These are phyloP conservation scores for Physcomitrellopsis africana DNA, from an alignment of 225 moss, liverwort and hornwort genomes.

Conservation along the genomic window DNA sequence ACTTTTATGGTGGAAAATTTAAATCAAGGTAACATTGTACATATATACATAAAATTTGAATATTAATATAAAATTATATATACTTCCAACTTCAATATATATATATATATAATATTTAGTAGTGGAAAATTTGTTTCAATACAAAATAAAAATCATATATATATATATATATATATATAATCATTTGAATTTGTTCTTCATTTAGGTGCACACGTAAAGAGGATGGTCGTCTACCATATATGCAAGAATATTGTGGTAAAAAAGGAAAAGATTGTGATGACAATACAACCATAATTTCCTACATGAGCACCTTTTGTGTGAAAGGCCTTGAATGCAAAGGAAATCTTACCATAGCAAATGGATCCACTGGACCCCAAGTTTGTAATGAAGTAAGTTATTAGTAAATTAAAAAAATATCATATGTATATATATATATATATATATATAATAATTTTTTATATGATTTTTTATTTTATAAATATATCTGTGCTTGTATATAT, in stretches of 20 bases:
- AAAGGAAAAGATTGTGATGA: constrained; percentile 39
- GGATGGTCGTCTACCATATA: constrained; percentile 33
- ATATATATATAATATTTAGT: too few species aligned
- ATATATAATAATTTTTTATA: too few species aligned
- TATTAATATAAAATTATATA: too few species aligned
- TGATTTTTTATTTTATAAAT: too few species aligned
- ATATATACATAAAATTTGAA: too few species aligned
- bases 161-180: too few species aligned
- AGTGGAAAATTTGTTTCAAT: too few species aligned
- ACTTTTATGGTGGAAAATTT: constrained; percentile 55
- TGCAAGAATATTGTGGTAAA: constrained; percentile 42
- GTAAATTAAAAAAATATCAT: not conserved
- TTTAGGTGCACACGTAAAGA: constrained; percentile 40
- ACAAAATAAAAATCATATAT: too few species aligned
- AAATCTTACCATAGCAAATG: constrained; percentile 38
- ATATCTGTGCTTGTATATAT: too few species aligned
- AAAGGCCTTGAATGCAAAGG: constrained; percentile 57
- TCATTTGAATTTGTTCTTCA: too few species aligned
- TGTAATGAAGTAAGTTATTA: constrained; percentile 41
- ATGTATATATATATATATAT: too few species aligned
- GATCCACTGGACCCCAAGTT: constrained; percentile 42
- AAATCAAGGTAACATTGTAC: constrained; percentile 19
- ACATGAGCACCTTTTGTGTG: constrained; percentile 47
- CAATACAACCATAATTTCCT: constrained; percentile 44
- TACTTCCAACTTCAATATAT: too few species aligned